These are phyloP conservation scores for Pseudovirgaria hyperparasitica DNA, from an alignment of 2,329 filamentous ascomycete genomes.

Conservation along the genomic window DNA sequence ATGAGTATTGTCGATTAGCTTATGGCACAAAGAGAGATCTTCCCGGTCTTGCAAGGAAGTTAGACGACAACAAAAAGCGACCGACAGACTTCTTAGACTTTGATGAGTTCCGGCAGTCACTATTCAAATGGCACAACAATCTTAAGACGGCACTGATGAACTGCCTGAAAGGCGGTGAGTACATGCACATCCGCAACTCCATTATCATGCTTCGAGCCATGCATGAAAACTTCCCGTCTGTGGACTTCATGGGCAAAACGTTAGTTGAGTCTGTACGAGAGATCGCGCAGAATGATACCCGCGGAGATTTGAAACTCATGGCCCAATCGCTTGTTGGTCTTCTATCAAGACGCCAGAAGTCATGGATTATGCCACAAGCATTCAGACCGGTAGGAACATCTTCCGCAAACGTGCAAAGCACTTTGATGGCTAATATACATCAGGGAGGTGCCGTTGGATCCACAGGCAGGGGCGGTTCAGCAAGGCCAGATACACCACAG, in stretches of 20 bases:
- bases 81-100: slow-evolving; percentile 64
- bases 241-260: slow-evolving; percentile 73
- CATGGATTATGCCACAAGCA: slow-evolving; percentile 63
- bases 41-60: slow-evolving; percentile 64
- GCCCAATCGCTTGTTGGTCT: slow-evolving; percentile 60
- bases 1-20: slow-evolving; percentile 70
- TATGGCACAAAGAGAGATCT: slow-evolving; percentile 53
- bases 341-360: slow-evolving; percentile 51
- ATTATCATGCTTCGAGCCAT: slow-evolving; percentile 79
- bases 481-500: slow-evolving; percentile 28
- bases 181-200: slow-evolving; percentile 95
- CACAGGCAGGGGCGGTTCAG: slow-evolving; percentile 16
- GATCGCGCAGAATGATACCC: slow-evolving; percentile 45
- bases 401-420: not conserved
- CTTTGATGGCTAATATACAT: slow-evolving; percentile 3
- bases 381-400: slow-evolving; percentile 49
- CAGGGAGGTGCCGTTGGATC: slow-evolving; percentile 11
- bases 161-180: slow-evolving; percentile 73
- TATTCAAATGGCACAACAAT: slow-evolving; percentile 84
- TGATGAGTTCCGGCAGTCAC: slow-evolving; percentile 70
- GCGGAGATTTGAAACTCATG: slow-evolving; percentile 63
- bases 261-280: slow-evolving; percentile 54
- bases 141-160: slow-evolving; percentile 67
- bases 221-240: slow-evolving; percentile 69
- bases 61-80: slow-evolving; percentile 54